These are phyloP conservation scores for Macadamia integrifolia DNA, from an alignment of 164 flowering plant species.

Conservation along the genomic window DNA sequence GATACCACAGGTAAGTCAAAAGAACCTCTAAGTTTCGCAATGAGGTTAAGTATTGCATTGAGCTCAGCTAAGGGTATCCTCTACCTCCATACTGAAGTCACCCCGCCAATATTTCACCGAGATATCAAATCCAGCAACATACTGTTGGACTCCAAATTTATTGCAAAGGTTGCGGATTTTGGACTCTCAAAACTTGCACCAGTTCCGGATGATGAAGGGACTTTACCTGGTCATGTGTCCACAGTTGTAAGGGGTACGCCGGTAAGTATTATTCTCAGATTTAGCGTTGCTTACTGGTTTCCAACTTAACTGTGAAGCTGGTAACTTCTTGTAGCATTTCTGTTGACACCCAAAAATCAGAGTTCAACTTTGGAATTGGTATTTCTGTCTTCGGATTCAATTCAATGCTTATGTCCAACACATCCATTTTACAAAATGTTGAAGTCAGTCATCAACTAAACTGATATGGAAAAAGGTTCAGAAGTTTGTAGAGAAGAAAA, in stretches of 20 bases:
- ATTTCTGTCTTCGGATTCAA: not conserved
- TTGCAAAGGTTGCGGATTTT: slow-evolving; percentile 37
- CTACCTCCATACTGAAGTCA: slow-evolving; percentile 40
- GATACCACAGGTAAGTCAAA: slow-evolving; percentile 23
- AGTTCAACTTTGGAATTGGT: not conserved
- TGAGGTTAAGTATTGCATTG: slow-evolving; percentile 32
- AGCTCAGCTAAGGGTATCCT: slow-evolving; percentile 35
- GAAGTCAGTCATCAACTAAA: no score
- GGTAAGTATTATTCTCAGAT: slow-evolving; percentile 13
- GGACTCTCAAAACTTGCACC: slow-evolving; percentile 36
- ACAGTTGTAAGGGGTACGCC: slow-evolving; percentile 36
- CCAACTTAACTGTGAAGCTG: not conserved
- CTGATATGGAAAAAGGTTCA: no score
- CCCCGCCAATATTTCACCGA: slow-evolving; percentile 38
- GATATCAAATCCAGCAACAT: slow-evolving; percentile 45
- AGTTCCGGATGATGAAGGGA: slow-evolving; percentile 20
- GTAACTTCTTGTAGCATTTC: not conserved
- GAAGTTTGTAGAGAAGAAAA: no score
- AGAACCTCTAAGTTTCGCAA: slow-evolving; percentile 16
- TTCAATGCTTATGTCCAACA: not conserved
- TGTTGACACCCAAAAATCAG: not conserved
- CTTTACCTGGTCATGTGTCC: slow-evolving; percentile 22
- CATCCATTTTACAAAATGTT: no score
- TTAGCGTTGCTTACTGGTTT: not conserved
- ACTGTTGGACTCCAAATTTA: slow-evolving; percentile 31